A percentile compares a stretch with the other conserved stretches of the same genome.
These are phyloP conservation scores for Cenchrus fungigraminus DNA, from an alignment of 176 grass and related monocot genomes.

Conservation along the genomic window DNA sequence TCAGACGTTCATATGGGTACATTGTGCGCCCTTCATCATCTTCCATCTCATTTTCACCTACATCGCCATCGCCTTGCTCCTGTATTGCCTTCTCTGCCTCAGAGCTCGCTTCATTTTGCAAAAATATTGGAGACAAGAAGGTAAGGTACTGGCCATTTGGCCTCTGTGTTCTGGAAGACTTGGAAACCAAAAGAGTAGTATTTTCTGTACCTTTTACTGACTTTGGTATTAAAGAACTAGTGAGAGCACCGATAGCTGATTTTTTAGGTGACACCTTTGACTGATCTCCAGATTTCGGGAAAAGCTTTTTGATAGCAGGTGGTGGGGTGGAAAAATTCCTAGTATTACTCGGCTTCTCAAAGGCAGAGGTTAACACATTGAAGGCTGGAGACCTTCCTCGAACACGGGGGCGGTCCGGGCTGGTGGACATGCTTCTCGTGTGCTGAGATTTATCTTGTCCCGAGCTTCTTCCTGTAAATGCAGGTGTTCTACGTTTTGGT, in stretches of 20 bases:
- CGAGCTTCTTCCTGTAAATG: slow-evolving; percentile 58
- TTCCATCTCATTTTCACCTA: slow-evolving; percentile 52
- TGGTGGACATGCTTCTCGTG: slow-evolving; percentile 97
- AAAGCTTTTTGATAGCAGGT: slow-evolving; percentile 69
- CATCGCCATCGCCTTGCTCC: slow-evolving; percentile 34
- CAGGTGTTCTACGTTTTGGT: slow-evolving; percentile 73
- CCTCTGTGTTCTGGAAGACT: neutral
- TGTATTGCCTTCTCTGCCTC: slow-evolving; percentile 54
- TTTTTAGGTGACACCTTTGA: slow-evolving; percentile 53
- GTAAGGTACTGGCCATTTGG: neutral
- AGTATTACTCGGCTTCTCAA: slow-evolving; percentile 69
- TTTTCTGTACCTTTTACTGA: slow-evolving; percentile 67
- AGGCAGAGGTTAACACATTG: slow-evolving; percentile 76
- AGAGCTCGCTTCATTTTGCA: slow-evolving; percentile 41
- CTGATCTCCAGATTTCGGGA: slow-evolving; percentile 70
- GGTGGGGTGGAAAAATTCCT: slow-evolving; percentile 97
- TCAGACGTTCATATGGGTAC: slow-evolving; percentile 75
- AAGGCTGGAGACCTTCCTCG: slow-evolving; percentile 92
- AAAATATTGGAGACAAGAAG: neutral
- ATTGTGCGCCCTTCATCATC: slow-evolving; percentile 51
- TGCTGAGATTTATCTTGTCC: slow-evolving; percentile 85
- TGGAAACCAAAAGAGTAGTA: neutral
- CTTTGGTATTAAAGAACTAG: slow-evolving; percentile 89
- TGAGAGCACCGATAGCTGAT: slow-evolving; percentile 57
- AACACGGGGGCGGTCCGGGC: slow-evolving; percentile 75